phyloP scores from a whole-genome alignment of 805 yeast genomes.

The Middelhovenomyces tepae region DNA sequence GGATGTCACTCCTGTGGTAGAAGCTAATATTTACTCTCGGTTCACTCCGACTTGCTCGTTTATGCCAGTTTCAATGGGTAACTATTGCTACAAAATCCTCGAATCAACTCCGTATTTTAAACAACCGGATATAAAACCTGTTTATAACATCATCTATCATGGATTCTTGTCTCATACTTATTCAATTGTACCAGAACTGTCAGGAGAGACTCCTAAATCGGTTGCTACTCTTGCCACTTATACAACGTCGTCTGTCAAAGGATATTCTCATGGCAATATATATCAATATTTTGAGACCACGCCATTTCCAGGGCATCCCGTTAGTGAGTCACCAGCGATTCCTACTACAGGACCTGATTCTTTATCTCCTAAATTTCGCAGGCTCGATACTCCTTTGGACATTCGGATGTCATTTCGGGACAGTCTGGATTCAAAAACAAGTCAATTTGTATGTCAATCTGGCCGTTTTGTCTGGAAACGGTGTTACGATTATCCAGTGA shows the following conservation, averaged over 20 bases:
- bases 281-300: constrained; percentile 13
- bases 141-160: constrained; percentile 18
- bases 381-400: no score
- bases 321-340: no score
- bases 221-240: constrained; percentile 20
- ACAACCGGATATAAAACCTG: constrained; percentile 6
- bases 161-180: constrained; percentile 20
- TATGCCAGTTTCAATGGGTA: constrained; percentile 14
- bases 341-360: no score
- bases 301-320: constrained; percentile 15
- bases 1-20: constrained; percentile 1
- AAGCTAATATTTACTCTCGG: not conserved
- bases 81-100: constrained; percentile 18
- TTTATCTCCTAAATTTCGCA: no score
- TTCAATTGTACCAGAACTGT: constrained; percentile 17
- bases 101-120: constrained; percentile 6
- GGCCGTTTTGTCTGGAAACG: constrained; percentile 4
- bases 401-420: not conserved
- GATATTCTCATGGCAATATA: constrained; percentile 15
- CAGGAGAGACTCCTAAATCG: constrained; percentile 5
- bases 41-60: constrained; percentile 8
- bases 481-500: constrained; percentile 16
- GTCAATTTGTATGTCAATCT: constrained; percentile 1
- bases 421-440: no score
- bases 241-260: constrained; percentile 15